A percentile compares a stretch with the other conserved stretches of the same genome.
These are phyloP conservation scores for Xylariaceae sp. DNA, from an alignment of 2,329 filamentous ascomycete genomes.

Conservation along the genomic window DNA sequence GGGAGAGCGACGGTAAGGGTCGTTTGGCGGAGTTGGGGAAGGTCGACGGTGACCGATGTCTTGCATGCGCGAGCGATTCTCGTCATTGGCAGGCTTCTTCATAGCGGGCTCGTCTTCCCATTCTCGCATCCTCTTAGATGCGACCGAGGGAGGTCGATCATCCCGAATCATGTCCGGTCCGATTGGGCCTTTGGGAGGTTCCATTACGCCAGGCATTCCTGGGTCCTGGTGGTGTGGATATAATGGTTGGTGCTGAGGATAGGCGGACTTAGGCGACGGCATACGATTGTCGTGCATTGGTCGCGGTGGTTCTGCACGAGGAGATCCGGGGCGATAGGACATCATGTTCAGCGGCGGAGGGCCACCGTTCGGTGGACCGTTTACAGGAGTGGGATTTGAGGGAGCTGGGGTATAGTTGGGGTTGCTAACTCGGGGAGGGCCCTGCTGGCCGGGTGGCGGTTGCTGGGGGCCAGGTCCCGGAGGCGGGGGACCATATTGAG, in stretches of 20 bases:
- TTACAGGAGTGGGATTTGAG: slow-evolving; percentile 29
- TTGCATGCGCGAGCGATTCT: slow-evolving; percentile 80
- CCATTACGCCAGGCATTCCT: slow-evolving; percentile 54
- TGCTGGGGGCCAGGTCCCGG: slow-evolving; percentile 34
- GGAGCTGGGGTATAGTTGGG: slow-evolving; percentile 33
- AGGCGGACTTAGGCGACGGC: slow-evolving; percentile 85
- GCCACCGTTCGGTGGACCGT: slow-evolving; percentile 41
- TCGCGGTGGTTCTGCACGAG: slow-evolving; percentile 70
- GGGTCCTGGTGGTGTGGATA: slow-evolving; percentile 71
- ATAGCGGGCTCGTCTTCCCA: slow-evolving; percentile 80
- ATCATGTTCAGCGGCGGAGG: slow-evolving; percentile 52
- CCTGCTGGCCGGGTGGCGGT: slow-evolving; percentile 44
- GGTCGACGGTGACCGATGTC: slow-evolving; percentile 76
- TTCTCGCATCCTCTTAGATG: slow-evolving; percentile 80
- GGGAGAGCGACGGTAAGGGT: slow-evolving; percentile 71
- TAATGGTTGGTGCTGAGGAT: slow-evolving; percentile 67
- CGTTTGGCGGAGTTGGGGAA: slow-evolving; percentile 63
- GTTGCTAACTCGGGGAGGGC: slow-evolving; percentile 37
- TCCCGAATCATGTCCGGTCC: slow-evolving; percentile 64
- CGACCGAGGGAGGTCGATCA: slow-evolving; percentile 75
- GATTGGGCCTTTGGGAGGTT: slow-evolving; percentile 47
- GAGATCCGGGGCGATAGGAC: slow-evolving; percentile 73
- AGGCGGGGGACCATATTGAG: slow-evolving; percentile 52
- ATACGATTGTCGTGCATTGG: slow-evolving; percentile 79
- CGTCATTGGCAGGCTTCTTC: slow-evolving; percentile 87